Conservation (phyloP, 2,329 filamentous ascomycete genomes). For the Rhynchosporium secalis region DNA sequence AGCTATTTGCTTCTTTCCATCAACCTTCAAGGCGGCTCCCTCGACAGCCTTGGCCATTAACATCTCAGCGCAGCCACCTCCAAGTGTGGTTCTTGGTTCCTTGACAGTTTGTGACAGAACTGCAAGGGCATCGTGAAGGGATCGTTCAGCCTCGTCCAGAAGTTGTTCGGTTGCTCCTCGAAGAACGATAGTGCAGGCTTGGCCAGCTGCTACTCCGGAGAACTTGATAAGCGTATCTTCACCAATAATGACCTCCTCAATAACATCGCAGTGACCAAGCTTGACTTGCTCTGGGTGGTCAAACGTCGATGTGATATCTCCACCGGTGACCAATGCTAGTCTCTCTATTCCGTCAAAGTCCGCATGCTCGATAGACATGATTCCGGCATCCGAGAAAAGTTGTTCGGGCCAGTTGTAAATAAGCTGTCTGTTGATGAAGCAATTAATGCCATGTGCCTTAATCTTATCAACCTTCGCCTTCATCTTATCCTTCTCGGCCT, state of each 20-base stretch:
- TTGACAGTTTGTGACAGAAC: conserved; percentile 96
- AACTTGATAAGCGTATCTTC: conserved; percentile 98
- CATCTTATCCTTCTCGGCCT: conserved; percentile 99
- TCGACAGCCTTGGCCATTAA: conserved; percentile 98
- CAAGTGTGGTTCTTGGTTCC: conserved; percentile 90
- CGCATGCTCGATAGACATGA: conserved; percentile 97
- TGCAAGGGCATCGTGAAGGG: conserved; percentile 91
- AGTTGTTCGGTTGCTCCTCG: conserved; percentile 96
- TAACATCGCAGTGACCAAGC: conserved; percentile 89
- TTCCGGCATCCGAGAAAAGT: conserved; percentile 95
- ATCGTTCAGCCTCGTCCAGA: conserved; percentile 93
- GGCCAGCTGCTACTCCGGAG: conserved; percentile 88
- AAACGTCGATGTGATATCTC: conserved; percentile 96
- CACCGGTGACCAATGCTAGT: conserved; percentile 89
- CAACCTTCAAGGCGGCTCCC: conserved; percentile 86
- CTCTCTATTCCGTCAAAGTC: conserved; percentile 98
- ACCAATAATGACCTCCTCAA: conserved; percentile 97
- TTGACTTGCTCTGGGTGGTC: conserved; percentile 98
- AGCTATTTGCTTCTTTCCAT: conserved; percentile 94
- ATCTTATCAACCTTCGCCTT: conserved; percentile 98
- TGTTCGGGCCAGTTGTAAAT: conserved; percentile 99
- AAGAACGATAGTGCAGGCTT: conserved; percentile 95
- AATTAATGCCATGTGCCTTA: conserved; percentile 98
- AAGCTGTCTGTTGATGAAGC: conserved; percentile 98
- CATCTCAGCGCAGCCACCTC: conserved; percentile 97